A percentile compares a stretch with the other conserved stretches of the same genome.
Conservation (phyloP, 2,329 filamentous ascomycete genomes). For the Scolecobasidium constrictum region DNA sequence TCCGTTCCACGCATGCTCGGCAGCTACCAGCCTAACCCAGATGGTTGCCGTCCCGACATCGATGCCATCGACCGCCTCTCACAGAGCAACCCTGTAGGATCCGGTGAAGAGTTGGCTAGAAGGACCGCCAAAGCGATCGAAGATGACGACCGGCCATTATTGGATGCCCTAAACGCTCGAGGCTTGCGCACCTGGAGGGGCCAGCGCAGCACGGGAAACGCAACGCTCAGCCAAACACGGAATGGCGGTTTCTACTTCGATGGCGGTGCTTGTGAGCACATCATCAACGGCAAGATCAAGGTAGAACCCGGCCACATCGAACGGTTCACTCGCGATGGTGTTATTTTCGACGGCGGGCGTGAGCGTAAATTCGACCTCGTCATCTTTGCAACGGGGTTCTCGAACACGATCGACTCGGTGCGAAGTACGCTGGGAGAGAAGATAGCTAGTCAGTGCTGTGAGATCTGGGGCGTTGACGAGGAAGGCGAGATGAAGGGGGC, state of each 20-base stretch:
- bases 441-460: no score
- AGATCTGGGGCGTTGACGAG: no score
- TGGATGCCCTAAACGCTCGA: no score
- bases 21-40: no score
- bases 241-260: conserved; percentile 63
- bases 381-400: conserved; percentile 44
- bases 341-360: conserved; percentile 37
- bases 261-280: conserved; percentile 51
- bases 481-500: no score
- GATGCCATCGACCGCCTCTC: no score
- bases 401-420: conserved; percentile 56
- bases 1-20: no score
- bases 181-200: conserved; percentile 28
- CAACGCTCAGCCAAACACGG: conserved; percentile 52
- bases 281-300: conserved; percentile 53
- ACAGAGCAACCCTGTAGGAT: no score
- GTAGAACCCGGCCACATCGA: conserved; percentile 45
- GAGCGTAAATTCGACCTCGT: conserved; percentile 51
- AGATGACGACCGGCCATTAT: no score
- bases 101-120: no score
- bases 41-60: no score
- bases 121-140: no score
- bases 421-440: conserved; percentile 51
- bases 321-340: conserved; percentile 35
- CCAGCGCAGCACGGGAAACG: conserved; percentile 37